These are phyloP conservation scores for Globisporangium megalacanthum DNA, from an alignment of 352 stramenopile species.

Conservation along the genomic window DNA sequence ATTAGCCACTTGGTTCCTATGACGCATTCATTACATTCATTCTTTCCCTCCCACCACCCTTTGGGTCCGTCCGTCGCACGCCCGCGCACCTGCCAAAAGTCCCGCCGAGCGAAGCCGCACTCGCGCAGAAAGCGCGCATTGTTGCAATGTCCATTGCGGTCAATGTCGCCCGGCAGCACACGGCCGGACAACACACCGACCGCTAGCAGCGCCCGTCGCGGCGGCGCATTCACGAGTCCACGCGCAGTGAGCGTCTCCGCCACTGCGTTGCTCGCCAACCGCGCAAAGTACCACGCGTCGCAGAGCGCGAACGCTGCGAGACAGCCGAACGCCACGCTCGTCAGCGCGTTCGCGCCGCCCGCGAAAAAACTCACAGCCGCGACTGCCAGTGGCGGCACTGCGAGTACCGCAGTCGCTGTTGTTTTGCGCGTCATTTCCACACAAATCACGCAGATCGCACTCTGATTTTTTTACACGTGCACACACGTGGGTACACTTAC, in stretches of 20 bases:
- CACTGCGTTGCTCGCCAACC: conserved; percentile 32
- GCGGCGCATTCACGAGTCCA: conserved; percentile 7
- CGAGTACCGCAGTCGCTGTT: conserved; percentile 45
- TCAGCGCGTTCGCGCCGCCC: conserved; percentile 12
- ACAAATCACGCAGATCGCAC: neutral
- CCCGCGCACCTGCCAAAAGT: conserved; percentile 68
- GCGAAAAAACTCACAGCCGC: conserved; percentile 24
- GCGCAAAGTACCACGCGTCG: conserved; percentile 80
- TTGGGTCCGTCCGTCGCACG: neutral
- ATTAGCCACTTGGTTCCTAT: neutral
- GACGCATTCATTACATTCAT: neutral
- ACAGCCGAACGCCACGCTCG: conserved; percentile 26
- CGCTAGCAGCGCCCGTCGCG: conserved; percentile 45
- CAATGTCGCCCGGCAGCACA: conserved; percentile 61
- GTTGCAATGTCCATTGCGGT: conserved; percentile 85
- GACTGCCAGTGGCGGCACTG: conserved; percentile 30
- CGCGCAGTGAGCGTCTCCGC: conserved; percentile 17
- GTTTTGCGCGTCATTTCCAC: conserved; percentile 26
- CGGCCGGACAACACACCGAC: conserved; percentile 37
- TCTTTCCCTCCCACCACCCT: neutral
- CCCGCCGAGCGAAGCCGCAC: conserved; percentile 69
- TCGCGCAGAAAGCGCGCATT: conserved; percentile 83
- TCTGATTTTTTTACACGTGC: neutral
- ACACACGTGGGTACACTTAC: too few relatives aligned
- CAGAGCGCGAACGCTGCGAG: conserved; percentile 62